These are phyloP conservation scores for Circinella minor DNA, from an alignment of 371 early-diverging fungal genomes.

Conservation along the genomic window DNA sequence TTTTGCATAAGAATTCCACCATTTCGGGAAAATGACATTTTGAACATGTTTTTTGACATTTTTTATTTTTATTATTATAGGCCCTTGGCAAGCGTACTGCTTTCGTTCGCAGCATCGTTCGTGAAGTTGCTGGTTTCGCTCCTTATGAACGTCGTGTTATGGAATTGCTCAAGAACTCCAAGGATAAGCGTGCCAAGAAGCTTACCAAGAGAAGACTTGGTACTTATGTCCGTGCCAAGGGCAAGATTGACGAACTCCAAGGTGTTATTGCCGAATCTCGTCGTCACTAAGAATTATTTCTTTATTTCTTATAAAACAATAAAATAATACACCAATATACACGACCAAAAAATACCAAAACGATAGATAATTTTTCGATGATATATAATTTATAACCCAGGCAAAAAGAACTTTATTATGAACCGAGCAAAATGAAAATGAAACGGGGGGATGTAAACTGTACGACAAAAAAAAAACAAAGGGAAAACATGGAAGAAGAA, in stretches of 20 bases:
- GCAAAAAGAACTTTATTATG: not conserved
- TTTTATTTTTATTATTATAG: conserved; percentile 35
- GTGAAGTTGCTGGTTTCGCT: conserved; percentile 98
- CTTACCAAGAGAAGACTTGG: conserved; percentile 98
- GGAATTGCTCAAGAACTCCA: conserved; percentile 99
- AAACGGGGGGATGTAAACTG: too few species aligned
- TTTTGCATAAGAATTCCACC: not conserved
- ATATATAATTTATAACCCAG: not conserved
- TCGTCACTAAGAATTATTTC: conserved; percentile 54
- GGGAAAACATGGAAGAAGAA: not conserved
- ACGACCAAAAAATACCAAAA: not conserved
- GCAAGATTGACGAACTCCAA: conserved; percentile 97
- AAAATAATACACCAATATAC: not conserved
- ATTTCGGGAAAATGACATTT: not conserved
- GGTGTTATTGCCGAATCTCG: conserved; percentile 95
- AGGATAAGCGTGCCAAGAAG: conserved; percentile 99
- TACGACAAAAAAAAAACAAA: not conserved
- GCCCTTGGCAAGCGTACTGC: conserved; percentile 81
- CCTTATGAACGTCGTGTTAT: conserved; percentile 99
- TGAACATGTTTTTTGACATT: not conserved
- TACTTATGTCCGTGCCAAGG: conserved; percentile 96
- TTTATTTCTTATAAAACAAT: not conserved
- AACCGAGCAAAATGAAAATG: not conserved
- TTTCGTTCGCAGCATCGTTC: conserved; percentile 93
- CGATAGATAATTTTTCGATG: too few species aligned